These are phyloP conservation scores for Thymus quinquecostatus DNA, from an alignment of 257 asterid species.

Conservation along the genomic window DNA sequence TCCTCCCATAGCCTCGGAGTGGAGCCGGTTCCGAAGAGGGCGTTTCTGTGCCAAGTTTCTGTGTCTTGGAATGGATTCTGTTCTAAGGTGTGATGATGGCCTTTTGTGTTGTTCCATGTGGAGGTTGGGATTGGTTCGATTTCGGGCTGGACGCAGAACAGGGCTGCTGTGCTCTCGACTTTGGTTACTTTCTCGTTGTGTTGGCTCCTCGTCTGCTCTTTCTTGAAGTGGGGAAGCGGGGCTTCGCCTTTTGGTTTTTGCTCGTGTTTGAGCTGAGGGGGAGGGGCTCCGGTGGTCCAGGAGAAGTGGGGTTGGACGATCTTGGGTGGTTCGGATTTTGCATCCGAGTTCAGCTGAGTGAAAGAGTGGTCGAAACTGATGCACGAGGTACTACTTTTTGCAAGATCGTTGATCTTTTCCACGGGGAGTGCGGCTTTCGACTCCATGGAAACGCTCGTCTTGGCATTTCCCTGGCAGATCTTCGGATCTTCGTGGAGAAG, in stretches of 20 bases:
- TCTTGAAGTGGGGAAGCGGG: slow-evolving; percentile 42
- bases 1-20: slow-evolving; percentile 50
- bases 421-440: slow-evolving; percentile 32
- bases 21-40: slow-evolving; percentile 39
- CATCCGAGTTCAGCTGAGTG: slow-evolving; percentile 38
- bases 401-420: slow-evolving; percentile 40
- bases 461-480: slow-evolving; percentile 37
- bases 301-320: slow-evolving; percentile 39
- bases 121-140: slow-evolving; percentile 40
- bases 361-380: slow-evolving; percentile 40
- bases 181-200: slow-evolving; percentile 36
- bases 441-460: slow-evolving; percentile 29
- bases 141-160: slow-evolving; percentile 46
- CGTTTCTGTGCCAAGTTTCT: slow-evolving; percentile 43
- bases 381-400: slow-evolving; percentile 37
- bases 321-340: slow-evolving; percentile 41
- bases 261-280: slow-evolving; percentile 47
- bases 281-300: slow-evolving; percentile 44
- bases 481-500: slow-evolving; percentile 45
- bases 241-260: slow-evolving; percentile 31
- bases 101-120: slow-evolving; percentile 46
- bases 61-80: slow-evolving; percentile 40
- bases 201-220: slow-evolving; percentile 33
- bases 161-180: slow-evolving; percentile 36
- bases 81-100: slow-evolving; percentile 31